These are phyloP conservation scores for Inosperma sp. DNA, from an alignment of 768 basidiomycete genomes.

Conservation along the genomic window DNA sequence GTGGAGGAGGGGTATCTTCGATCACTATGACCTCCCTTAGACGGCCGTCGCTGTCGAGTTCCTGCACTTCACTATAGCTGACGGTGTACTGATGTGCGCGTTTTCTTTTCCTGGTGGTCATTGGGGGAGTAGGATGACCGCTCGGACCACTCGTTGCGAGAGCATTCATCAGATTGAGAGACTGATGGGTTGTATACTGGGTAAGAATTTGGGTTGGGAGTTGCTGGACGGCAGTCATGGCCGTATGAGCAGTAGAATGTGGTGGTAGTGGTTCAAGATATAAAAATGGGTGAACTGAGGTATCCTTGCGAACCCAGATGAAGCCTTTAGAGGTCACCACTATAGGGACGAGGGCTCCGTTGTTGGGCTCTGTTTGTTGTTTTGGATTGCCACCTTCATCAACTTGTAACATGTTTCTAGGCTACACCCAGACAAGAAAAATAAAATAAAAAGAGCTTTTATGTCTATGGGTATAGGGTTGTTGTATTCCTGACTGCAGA, in stretches of 20 bases:
- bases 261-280: conserved; percentile 10
- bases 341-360: conserved; percentile 29
- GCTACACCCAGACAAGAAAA: no score
- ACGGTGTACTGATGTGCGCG: conserved; percentile 76
- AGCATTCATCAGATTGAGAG: conserved; percentile 41
- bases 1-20: conserved; percentile 85
- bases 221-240: conserved; percentile 71
- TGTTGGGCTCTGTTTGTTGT: conserved; percentile 32
- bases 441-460: no score
- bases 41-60: conserved; percentile 73
- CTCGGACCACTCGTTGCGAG: conserved; percentile 48
- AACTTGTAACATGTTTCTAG: no score
- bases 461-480: no score
- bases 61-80: conserved; percentile 84
- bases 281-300: conserved; percentile 28
- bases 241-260: conserved; percentile 45
- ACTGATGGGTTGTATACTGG: conserved; percentile 61
- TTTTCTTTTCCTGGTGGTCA: conserved; percentile 77
- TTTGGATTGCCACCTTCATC: conserved; percentile 2
- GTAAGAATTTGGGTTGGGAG: conserved; percentile 57
- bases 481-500: no score
- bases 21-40: conserved; percentile 88
- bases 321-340: conserved; percentile 37
- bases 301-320: conserved; percentile 39
- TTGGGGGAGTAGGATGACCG: conserved; percentile 66